A percentile compares a stretch with the other conserved stretches of the same genome.
Conservation (phyloP, 345 rosid species). For the Sisymbrium altissimum region DNA sequence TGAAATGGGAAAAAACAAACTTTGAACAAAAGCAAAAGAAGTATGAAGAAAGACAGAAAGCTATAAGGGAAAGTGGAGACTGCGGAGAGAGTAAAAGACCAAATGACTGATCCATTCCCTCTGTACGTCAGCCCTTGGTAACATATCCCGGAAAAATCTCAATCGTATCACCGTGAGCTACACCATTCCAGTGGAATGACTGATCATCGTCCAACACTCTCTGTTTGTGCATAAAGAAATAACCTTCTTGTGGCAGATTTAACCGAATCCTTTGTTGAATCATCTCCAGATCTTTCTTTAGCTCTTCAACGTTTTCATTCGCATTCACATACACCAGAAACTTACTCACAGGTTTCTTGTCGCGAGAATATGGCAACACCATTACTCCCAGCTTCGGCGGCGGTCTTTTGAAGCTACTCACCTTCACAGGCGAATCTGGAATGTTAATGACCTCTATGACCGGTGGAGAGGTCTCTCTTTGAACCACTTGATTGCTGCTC, state of each 20-base stretch:
- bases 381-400: not conserved
- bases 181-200: conserved; percentile 65
- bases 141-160: conserved; percentile 56
- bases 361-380: conserved; percentile 40
- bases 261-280: conserved; percentile 42
- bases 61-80: no score
- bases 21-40: not conserved
- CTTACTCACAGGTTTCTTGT: conserved; percentile 27
- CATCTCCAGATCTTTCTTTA: conserved; percentile 59
- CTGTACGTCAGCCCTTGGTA: not conserved
- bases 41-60: no score
- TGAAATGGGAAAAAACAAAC: not conserved
- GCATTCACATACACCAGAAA: conserved; percentile 54
- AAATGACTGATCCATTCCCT: not conserved
- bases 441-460: not conserved
- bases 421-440: conserved; percentile 1
- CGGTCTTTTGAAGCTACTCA: not conserved
- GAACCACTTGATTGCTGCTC: not conserved
- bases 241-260: conserved; percentile 58
- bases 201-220: conserved; percentile 38
- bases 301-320: conserved; percentile 51
- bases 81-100: not conserved
- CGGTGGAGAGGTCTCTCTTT: no score
- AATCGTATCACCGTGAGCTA: conserved; percentile 56
- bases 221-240: conserved; percentile 55